Evolutionary conservation across 257 asterid species (phyloP), one percentile per base, ranked within the genome.

Genomic region (Hygrophila difformis): DNA sequence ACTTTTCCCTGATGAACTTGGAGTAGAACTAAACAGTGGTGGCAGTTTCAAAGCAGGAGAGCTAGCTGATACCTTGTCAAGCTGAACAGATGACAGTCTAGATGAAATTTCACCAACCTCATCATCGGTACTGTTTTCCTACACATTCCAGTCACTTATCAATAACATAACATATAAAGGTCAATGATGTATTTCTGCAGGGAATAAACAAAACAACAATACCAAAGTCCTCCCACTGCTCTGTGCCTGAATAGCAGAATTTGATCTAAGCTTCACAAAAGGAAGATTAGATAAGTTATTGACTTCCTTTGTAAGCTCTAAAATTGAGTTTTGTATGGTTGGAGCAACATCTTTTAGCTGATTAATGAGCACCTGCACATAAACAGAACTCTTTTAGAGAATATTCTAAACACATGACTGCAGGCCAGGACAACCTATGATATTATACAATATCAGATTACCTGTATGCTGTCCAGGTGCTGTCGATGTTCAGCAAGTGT

Each of bases 281-380:
- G 84, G 83, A 23, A 79, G 62, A 61, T 59, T 74, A 45, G 93
- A 77, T 17, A 49, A 1, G 74, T 74, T 62, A 67, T 66, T 69
- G 53, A 91, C 97, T 77, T 91, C 97, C 60, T 86, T 93, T 2
- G 86, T 71, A 41, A 91, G 94, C 65, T 80, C 87, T 44, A 84
- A 69, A 51, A 86, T 77, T 46, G 99, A 91, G 53, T 71, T 78
- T 67, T 91, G 94, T 69, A 91, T 78, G 58, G 89, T 62, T 48
- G 99, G 99, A 72, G 95, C 93, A 50, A 82, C 95, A 44, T 86
- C 95, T 81, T 91, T 91, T 59, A 91, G 77, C 62, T 91, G 99
- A 76, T 83, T 75, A 36, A 91, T 86, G 47, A 91, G 99, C 49
- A 86, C 99, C 99, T 91, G 75, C 62, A 74, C 41, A 52, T 48